Conservation (phyloP, 371 early-diverging fungal genomes). For the Circinella minor region DNA sequence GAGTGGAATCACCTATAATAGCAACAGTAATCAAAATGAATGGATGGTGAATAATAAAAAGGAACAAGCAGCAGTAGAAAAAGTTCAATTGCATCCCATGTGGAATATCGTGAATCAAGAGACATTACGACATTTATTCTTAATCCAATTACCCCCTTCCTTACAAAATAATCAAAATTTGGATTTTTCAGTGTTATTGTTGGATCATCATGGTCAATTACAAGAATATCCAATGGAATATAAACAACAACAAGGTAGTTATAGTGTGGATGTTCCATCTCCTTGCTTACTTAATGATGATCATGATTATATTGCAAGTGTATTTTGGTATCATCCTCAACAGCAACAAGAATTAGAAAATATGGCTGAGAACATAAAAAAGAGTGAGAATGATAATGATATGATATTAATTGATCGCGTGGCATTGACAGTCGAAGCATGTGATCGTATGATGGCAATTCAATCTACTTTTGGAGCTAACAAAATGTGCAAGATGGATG, state of each 20-base stretch:
- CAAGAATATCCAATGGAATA: conserved; percentile 2
- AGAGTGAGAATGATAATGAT: too few relatives aligned
- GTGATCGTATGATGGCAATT: neutral
- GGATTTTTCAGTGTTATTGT: neutral
- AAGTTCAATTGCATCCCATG: conserved; percentile 7
- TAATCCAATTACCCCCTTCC: conserved; percentile 2
- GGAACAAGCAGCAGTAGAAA: neutral
- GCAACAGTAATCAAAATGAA: neutral
- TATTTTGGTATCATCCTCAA: conserved; percentile 1
- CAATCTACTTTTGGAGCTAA: too few relatives aligned
- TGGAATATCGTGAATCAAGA: conserved; percentile 17
- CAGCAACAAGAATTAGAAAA: neutral
- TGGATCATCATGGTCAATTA: neutral
- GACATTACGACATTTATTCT: conserved; percentile 10
- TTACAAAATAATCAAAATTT: neutral
- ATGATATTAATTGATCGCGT: neutral
- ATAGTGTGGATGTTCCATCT: conserved; percentile 20
- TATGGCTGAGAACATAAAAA: too few relatives aligned
- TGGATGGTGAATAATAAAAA: neutral
- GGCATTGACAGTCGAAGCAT: conserved; percentile 4
- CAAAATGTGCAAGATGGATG: neutral
- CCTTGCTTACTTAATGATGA: conserved; percentile 19
- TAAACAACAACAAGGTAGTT: neutral
- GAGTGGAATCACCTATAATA: too few relatives aligned
- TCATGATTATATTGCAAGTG: conserved; percentile 3